Conservation (phyloP, 1,284 basidiomycete genomes). For the Naganishia sp. region DNA sequence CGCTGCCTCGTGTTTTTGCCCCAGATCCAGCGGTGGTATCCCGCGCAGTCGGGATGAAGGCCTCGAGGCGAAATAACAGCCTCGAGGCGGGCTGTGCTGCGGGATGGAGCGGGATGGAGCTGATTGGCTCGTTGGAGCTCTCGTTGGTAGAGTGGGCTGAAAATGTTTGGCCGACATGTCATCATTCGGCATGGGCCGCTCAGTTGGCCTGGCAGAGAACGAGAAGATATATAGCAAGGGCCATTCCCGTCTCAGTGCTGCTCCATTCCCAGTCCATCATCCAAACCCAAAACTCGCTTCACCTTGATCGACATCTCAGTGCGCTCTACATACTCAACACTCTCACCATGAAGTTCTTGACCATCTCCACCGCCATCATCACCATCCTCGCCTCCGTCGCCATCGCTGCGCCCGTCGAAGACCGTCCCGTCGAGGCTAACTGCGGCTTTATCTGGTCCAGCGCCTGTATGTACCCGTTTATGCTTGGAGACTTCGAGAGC, state of each 20-base stretch:
- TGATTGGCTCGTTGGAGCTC: too few relatives aligned
- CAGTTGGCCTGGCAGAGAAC: neutral
- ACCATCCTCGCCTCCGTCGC: neutral
- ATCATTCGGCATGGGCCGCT: too few relatives aligned
- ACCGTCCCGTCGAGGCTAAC: neutral
- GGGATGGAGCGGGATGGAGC: too few relatives aligned
- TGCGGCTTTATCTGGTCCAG: neutral
- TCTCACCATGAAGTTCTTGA: constrained; percentile 3
- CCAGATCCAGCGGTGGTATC: too few relatives aligned
- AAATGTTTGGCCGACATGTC: too few relatives aligned
- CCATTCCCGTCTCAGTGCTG: neutral
- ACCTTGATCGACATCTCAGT: too few relatives aligned
- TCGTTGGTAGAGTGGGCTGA: too few relatives aligned
- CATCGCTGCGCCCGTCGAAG: neutral
- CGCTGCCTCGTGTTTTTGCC: neutral
- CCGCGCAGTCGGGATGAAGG: too few relatives aligned
- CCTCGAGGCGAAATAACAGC: too few relatives aligned
- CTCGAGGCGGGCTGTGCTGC: too few relatives aligned
- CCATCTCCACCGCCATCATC: constrained; percentile 6
- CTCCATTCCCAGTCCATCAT: neutral
- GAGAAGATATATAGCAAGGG: neutral
- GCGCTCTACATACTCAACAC: neutral
- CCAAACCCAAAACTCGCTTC: neutral
- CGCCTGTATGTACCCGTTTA: neutral
- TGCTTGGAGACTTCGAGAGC: too few relatives aligned